Conservation (phyloP, 2,329 filamentous ascomycete genomes). For the Coniella lustricola region DNA sequence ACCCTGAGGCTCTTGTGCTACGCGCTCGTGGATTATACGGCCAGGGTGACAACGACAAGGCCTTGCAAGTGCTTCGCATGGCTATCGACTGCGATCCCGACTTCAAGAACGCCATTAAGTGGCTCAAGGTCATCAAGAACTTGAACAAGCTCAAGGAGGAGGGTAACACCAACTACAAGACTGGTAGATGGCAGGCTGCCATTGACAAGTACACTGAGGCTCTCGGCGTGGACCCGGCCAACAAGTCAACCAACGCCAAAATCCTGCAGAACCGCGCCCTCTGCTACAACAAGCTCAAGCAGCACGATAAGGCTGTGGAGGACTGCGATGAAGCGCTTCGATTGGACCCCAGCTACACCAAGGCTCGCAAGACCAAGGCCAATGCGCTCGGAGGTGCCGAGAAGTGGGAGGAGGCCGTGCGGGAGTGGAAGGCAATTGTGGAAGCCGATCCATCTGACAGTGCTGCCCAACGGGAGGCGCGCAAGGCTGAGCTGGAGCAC, state of each 20-base stretch:
- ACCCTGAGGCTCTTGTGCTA: constrained; percentile 88
- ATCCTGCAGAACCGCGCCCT: constrained; percentile 88
- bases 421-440: constrained; percentile 79
- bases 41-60: constrained; percentile 92
- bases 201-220: constrained; percentile 80
- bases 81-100: constrained; percentile 88
- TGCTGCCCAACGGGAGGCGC: constrained; percentile 74
- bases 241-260: constrained; percentile 92
- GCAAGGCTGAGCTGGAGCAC: constrained; percentile 84
- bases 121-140: constrained; percentile 83
- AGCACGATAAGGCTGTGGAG: constrained; percentile 70
- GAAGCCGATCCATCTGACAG: constrained; percentile 79
- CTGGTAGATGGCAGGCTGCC: constrained; percentile 69
- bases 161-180: constrained; percentile 86
- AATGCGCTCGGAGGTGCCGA: constrained; percentile 81
- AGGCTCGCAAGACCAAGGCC: constrained; percentile 89
- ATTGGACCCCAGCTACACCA: constrained; percentile 77
- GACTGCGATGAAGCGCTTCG: constrained; percentile 81
- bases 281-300: constrained; percentile 75
- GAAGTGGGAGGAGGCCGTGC: constrained; percentile 85
- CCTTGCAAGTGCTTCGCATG: constrained; percentile 84
- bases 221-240: constrained; percentile 75
- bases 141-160: constrained; percentile 90
- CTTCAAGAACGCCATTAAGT: constrained; percentile 80
- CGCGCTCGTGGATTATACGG: constrained; percentile 82